Percentiles rank a stretch among this genome's conserved stretches.
Conservation (phyloP, 306 rosid species). For the Prosopis cineraria region DNA sequence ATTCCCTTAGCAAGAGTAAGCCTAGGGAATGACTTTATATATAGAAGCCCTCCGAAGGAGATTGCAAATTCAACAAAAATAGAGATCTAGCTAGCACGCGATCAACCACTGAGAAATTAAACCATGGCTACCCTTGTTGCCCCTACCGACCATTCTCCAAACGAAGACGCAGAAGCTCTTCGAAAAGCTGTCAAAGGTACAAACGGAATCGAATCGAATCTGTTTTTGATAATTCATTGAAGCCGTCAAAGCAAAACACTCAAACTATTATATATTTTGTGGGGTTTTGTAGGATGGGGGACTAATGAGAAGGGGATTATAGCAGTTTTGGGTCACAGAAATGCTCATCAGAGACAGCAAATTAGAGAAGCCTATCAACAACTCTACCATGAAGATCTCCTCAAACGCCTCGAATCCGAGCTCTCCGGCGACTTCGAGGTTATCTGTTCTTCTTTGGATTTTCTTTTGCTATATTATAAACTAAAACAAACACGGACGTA, state of each 20-base stretch:
- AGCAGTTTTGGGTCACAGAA: conserved; percentile 64
- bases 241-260: too few species aligned
- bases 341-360: conserved; percentile 62
- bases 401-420: conserved; percentile 91
- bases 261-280: too few species aligned
- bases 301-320: conserved; percentile 74
- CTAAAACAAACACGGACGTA: neutral
- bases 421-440: conserved; percentile 86
- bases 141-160: conserved; percentile 13
- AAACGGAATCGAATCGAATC: too few species aligned
- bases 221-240: too few species aligned
- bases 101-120: too few species aligned
- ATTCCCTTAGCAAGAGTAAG: too few species aligned
- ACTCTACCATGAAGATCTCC: conserved; percentile 71
- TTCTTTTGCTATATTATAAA: neutral
- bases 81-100: too few species aligned
- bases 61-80: neutral
- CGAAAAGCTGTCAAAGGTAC: conserved; percentile 11
- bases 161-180: conserved; percentile 20
- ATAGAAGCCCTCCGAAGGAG: neutral
- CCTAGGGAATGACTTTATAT: neutral
- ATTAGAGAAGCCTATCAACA: conserved; percentile 69
- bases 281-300: conserved; percentile 96
- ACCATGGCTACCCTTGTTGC: conserved; percentile 21
- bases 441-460: neutral